Conservation (phyloP, 495 filamentous ascomycete species). For the Cudoniella acicularis region DNA sequence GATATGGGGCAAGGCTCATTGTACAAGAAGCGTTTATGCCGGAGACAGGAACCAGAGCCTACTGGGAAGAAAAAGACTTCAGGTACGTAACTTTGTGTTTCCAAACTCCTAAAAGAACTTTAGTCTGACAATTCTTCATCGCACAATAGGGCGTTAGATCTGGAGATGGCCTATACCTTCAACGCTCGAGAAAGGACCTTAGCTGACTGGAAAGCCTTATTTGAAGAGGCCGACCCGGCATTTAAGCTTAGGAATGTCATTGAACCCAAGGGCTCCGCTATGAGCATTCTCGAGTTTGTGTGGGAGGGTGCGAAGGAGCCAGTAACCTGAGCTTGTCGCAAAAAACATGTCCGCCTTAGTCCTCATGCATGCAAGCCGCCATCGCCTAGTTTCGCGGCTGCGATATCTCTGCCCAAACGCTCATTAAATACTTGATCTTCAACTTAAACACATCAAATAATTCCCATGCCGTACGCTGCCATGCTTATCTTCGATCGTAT, state of each 20-base stretch:
- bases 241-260: background rate
- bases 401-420: too few species aligned
- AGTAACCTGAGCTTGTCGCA: too few species aligned
- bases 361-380: too few species aligned
- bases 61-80: slow-evolving; percentile 40
- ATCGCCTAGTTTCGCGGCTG: too few species aligned
- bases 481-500: too few species aligned
- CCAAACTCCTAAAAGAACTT: background rate
- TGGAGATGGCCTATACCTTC: background rate
- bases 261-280: slow-evolving; percentile 33
- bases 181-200: background rate
- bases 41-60: slow-evolving; percentile 32
- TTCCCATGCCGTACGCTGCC: too few species aligned
- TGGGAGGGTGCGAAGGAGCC: slow-evolving; percentile 27
- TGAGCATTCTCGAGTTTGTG: slow-evolving; percentile 45
- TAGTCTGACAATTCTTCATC: background rate
- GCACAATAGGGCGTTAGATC: background rate
- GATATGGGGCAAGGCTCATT: slow-evolving; percentile 44
- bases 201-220: background rate
- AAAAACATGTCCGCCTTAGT: too few species aligned
- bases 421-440: too few species aligned
- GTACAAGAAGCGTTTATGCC: slow-evolving; percentile 47
- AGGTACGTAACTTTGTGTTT: too few species aligned
- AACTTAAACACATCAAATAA: too few species aligned
- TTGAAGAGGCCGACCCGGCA: background rate